These are phyloP conservation scores for Xylariales sp. DNA, from an alignment of 2,329 filamentous ascomycete species.

Conservation along the genomic window DNA sequence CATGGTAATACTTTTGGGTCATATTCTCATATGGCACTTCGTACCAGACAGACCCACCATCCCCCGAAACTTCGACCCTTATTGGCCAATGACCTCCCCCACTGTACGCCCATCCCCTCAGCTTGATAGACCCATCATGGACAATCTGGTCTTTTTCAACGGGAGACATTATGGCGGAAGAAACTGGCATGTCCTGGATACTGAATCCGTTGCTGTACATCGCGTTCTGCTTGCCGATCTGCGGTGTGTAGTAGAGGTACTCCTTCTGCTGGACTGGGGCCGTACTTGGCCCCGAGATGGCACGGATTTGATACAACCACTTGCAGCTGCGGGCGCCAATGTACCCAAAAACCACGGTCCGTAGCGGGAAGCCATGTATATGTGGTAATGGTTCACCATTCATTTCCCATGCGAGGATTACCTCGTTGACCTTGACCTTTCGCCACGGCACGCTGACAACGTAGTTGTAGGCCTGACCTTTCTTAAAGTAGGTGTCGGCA, in stretches of 20 bases:
- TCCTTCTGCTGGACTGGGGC: constrained; percentile 62
- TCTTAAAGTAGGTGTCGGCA: constrained; percentile 70
- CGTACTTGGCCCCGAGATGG: constrained; percentile 48
- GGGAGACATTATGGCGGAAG: constrained; percentile 61
- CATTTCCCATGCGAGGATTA: constrained; percentile 68
- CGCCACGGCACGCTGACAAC: constrained; percentile 61
- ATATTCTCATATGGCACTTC: constrained; percentile 55
- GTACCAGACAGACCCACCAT: constrained; percentile 63
- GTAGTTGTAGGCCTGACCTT: constrained; percentile 61
- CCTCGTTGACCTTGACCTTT: constrained; percentile 64
- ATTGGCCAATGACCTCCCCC: constrained; percentile 57
- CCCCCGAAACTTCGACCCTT: constrained; percentile 57
- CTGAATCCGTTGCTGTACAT: constrained; percentile 55
- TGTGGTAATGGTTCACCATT: constrained; percentile 59
- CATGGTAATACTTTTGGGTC: constrained; percentile 56
- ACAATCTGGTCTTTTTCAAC: constrained; percentile 56
- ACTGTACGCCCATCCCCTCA: constrained; percentile 55
- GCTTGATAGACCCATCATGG: constrained; percentile 53
- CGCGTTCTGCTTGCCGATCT: constrained; percentile 64
- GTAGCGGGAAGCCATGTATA: constrained; percentile 62
- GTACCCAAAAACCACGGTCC: constrained; percentile 60
- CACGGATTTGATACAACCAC: constrained; percentile 60
- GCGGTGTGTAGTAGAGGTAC: constrained; percentile 65
- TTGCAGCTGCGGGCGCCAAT: constrained; percentile 63
- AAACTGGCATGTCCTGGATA: constrained; percentile 70